phyloP scores from a whole-genome alignment of 1,139 yeast species.

The Arxiozyma heterogenica region DNA sequence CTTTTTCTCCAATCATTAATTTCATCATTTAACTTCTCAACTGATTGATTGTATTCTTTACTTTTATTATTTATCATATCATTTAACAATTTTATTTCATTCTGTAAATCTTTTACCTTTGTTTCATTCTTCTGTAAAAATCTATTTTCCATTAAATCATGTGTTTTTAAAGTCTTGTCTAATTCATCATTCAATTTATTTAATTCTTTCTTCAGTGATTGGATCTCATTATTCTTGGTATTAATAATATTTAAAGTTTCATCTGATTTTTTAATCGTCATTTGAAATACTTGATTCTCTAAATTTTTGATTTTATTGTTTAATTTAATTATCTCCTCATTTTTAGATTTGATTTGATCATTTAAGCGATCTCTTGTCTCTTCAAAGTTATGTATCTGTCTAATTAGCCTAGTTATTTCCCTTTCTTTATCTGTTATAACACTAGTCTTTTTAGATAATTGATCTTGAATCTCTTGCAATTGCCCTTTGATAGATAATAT shows the following conservation, averaged over 20 bases:
- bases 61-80: constrained; percentile 1
- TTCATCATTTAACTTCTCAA: constrained; percentile 8
- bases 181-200: constrained; percentile 1
- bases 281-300: constrained; percentile 15
- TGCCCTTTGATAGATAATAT: background rate
- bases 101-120: constrained; percentile 6
- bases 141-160: constrained; percentile 2
- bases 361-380: background rate
- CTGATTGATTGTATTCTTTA: background rate
- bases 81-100: constrained; percentile 1
- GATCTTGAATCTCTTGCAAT: constrained; percentile 1
- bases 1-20: constrained; percentile 15
- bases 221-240: constrained; percentile 22
- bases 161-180: constrained; percentile 4
- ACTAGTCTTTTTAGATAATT: background rate
- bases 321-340: background rate
- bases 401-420: constrained; percentile 2
- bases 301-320: constrained; percentile 7
- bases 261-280: constrained; percentile 14
- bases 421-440: background rate
- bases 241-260: constrained; percentile 11
- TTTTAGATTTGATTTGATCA: background rate
- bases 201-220: constrained; percentile 9
- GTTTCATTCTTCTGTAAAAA: constrained; percentile 1
- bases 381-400: constrained; percentile 7